Conservation (phyloP, 2,329 filamentous ascomycete genomes). For the Daldinia sp. region DNA sequence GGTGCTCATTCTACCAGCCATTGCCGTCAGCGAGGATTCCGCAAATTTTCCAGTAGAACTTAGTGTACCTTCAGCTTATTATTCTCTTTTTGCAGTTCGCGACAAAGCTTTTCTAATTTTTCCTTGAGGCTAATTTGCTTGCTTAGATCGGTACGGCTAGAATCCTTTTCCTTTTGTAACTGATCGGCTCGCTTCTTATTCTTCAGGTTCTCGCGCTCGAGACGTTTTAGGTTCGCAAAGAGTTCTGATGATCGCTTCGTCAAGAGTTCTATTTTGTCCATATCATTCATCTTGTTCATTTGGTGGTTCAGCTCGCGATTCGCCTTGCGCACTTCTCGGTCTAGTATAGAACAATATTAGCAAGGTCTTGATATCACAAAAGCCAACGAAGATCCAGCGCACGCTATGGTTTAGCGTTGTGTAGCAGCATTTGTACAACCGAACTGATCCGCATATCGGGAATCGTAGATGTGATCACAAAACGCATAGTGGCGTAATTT, state of each 20-base stretch:
- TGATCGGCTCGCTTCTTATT: slow-evolving; percentile 96
- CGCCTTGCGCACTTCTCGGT: slow-evolving; percentile 69
- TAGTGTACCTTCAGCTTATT: slow-evolving; percentile 91
- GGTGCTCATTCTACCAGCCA: slow-evolving; percentile 82
- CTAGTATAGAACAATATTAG: slow-evolving; percentile 47
- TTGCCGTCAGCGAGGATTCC: slow-evolving; percentile 39
- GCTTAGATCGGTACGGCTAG: slow-evolving; percentile 85
- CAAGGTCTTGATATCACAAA: slow-evolving; percentile 26
- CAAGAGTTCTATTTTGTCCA: slow-evolving; percentile 90
- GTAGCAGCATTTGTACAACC: slow-evolving; percentile 25
- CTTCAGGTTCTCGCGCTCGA: slow-evolving; percentile 93
- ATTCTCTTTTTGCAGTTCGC: slow-evolving; percentile 95
- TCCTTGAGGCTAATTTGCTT: slow-evolving; percentile 94
- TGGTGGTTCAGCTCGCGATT: slow-evolving; percentile 90
- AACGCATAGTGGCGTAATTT: neutral
- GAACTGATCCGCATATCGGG: slow-evolving; percentile 14
- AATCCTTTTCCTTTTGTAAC: slow-evolving; percentile 96
- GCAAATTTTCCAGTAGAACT: slow-evolving; percentile 10
- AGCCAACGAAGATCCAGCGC: slow-evolving; percentile 18
- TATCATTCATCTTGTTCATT: slow-evolving; percentile 89
- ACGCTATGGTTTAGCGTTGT: slow-evolving; percentile 19
- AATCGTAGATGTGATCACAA: slow-evolving; percentile 11
- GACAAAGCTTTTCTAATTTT: slow-evolving; percentile 94
- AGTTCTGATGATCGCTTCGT: slow-evolving; percentile 93
- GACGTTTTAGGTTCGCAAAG: slow-evolving; percentile 92